These are phyloP conservation scores for Dendrocalamus sinicus DNA, from an alignment of 176 grass and related monocot species.

Conservation along the genomic window DNA sequence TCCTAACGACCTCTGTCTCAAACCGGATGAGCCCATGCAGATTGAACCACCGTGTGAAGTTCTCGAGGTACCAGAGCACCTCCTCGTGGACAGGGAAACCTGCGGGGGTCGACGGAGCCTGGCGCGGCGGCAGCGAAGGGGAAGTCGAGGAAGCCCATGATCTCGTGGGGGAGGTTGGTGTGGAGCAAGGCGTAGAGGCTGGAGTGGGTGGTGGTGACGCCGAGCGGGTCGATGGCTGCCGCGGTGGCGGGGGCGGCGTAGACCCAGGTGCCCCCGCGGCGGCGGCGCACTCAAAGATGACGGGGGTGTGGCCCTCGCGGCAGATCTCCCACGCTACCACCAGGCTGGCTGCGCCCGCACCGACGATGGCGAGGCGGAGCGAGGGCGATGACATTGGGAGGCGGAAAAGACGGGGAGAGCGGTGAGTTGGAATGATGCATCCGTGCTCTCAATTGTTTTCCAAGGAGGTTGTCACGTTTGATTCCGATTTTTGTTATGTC, in stretches of 20 bases:
- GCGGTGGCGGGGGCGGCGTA: slow-evolving; percentile 40
- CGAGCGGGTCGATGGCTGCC: slow-evolving; percentile 54
- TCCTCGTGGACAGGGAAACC: slow-evolving; percentile 83
- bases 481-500: background rate
- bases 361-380: slow-evolving; percentile 68
- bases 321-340: slow-evolving; percentile 63
- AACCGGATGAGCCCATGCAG: slow-evolving; percentile 60
- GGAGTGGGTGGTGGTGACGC: slow-evolving; percentile 60
- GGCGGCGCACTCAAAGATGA: slow-evolving; percentile 75
- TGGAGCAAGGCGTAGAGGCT: slow-evolving; percentile 91
- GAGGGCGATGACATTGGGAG: slow-evolving; percentile 39
- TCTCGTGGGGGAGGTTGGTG: slow-evolving; percentile 84
- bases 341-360: slow-evolving; percentile 67
- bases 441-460: background rate
- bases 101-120: slow-evolving; percentile 47
- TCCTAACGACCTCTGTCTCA: slow-evolving; percentile 61
- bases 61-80: slow-evolving; percentile 83
- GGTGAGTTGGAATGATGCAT: background rate
- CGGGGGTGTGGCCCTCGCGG: slow-evolving; percentile 73
- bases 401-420: background rate
- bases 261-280: slow-evolving; percentile 75
- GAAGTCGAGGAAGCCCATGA: slow-evolving; percentile 89
- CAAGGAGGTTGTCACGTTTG: background rate
- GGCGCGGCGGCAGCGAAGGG: slow-evolving; percentile 49
- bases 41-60: slow-evolving; percentile 42